Evolutionary conservation across 768 basidiomycete genomes (phyloP).

Genomic region (Russula foetens): DNA sequence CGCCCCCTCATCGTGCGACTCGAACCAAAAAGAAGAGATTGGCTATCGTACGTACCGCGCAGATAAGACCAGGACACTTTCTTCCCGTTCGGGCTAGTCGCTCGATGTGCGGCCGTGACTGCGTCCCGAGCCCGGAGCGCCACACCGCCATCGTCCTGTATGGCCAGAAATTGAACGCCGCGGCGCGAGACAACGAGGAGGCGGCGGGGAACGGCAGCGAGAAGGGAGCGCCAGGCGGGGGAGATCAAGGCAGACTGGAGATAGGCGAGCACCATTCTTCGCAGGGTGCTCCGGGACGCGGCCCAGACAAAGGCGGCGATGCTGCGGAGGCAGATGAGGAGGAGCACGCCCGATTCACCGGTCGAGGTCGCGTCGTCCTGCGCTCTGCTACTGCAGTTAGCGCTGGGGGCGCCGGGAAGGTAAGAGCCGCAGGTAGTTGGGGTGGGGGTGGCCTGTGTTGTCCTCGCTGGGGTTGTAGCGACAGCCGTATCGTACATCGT

Average conservation of each 20-base stretch:
- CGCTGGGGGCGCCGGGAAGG: too few species aligned
- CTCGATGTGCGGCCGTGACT: not conserved
- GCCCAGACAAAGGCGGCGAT: not conserved
- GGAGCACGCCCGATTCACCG: not conserved
- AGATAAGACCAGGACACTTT: conserved; percentile 10
- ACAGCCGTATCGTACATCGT: not conserved
- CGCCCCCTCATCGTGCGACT: too few species aligned
- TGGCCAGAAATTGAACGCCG: not conserved
- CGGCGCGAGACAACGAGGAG: too few species aligned
- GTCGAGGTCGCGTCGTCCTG: too few species aligned
- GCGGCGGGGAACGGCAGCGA: not conserved
- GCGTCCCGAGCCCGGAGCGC: too few species aligned
- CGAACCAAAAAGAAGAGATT: too few species aligned
- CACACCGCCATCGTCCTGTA: too few species aligned
- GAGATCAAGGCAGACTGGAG: not conserved
- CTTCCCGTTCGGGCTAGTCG: not conserved
- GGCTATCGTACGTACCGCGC: not conserved
- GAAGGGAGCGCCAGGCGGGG: not conserved
- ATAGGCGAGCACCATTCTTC: not conserved
- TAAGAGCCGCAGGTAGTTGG: not conserved
- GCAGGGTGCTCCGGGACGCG: not conserved
- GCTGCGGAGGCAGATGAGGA: not conserved
- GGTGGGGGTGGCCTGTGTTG: not conserved
- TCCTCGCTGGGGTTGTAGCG: not conserved
- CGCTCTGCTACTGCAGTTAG: not conserved